Evolutionary conservation across 371 early-diverging fungal genomes (phyloP).

Genomic region (Batkoa obscura): DNA sequence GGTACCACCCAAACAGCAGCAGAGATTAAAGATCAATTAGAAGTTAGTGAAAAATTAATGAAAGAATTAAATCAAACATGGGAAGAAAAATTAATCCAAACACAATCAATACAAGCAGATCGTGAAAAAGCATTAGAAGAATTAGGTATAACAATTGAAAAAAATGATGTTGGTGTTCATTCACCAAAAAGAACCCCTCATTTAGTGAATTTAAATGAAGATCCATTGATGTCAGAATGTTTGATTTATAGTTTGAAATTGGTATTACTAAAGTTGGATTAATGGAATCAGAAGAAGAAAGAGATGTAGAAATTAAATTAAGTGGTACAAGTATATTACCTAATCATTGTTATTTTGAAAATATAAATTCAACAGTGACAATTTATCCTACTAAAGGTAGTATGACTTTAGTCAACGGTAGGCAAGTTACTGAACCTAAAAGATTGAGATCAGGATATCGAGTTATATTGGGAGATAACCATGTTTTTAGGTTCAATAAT

Average conservation of each 20-base stretch:
- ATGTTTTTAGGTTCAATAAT: slow-evolving; percentile 69
- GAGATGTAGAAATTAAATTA: slow-evolving; percentile 44
- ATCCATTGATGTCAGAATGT: slow-evolving; percentile 79
- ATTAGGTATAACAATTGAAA: slow-evolving; percentile 56
- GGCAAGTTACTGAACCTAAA: slow-evolving; percentile 29
- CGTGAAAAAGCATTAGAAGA: slow-evolving; percentile 61
- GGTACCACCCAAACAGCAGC: slow-evolving; percentile 29
- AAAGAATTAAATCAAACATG: slow-evolving; percentile 62
- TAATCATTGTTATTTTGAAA: slow-evolving; percentile 60
- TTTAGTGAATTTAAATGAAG: slow-evolving; percentile 75
- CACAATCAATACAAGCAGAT: slow-evolving; percentile 49
- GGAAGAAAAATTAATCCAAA: slow-evolving; percentile 64
- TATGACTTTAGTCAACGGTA: slow-evolving; percentile 59
- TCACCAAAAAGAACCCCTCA: slow-evolving; percentile 71
- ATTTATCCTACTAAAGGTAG: slow-evolving; percentile 38
- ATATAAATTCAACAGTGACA: slow-evolving; percentile 33
- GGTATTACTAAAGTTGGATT: slow-evolving; percentile 56
- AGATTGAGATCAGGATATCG: slow-evolving; percentile 54
- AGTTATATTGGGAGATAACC: slow-evolving; percentile 62
- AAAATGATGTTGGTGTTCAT: slow-evolving; percentile 56
- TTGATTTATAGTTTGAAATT: slow-evolving; percentile 65
- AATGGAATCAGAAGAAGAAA: slow-evolving; percentile 17
- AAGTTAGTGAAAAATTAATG: slow-evolving; percentile 72
- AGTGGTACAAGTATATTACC: slow-evolving; percentile 46
- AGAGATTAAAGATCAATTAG: slow-evolving; percentile 56